Percentiles rank a stretch among this genome's conserved stretches.
phyloP scores from a whole-genome alignment of 2,329 filamentous ascomycete species.

The Epichloe baconii region DNA sequence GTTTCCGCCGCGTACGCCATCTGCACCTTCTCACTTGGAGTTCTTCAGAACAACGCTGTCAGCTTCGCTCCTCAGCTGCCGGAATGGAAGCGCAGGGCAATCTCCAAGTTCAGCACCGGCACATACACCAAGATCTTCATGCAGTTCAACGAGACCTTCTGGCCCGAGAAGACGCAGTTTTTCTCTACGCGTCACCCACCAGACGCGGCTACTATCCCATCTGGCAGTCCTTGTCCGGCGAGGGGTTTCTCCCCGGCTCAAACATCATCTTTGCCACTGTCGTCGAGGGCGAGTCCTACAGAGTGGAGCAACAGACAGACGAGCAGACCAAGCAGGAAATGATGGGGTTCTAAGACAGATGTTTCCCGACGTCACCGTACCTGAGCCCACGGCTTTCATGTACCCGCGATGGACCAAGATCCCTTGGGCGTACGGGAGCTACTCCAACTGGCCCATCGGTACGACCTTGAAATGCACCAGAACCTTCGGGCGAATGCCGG shows the following conservation, averaged over 20 bases:
- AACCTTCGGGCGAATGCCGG: conserved; percentile 53
- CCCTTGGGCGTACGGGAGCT: conserved; percentile 42
- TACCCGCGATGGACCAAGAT: conserved; percentile 34
- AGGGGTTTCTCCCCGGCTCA: conserved; percentile 45
- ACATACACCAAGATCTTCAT: conserved; percentile 64
- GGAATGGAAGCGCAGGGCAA: conserved; percentile 49
- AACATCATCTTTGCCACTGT: conserved; percentile 56
- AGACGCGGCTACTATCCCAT: conserved; percentile 33
- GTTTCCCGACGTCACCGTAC: conserved; percentile 43
- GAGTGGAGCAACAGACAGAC: conserved; percentile 45
- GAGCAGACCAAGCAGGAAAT: conserved; percentile 43
- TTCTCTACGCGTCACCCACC: conserved; percentile 31
- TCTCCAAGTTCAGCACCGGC: conserved; percentile 53
- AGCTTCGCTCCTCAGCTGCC: conserved; percentile 46
- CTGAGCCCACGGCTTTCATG: conserved; percentile 45
- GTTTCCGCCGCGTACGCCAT: conserved; percentile 49
- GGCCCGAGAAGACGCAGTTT: conserved; percentile 33
- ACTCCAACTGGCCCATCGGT: conserved; percentile 54
- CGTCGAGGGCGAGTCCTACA: conserved; percentile 40
- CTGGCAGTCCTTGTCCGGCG: conserved; percentile 48
- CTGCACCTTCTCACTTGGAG: conserved; percentile 54
- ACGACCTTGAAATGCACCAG: conserved; percentile 52
- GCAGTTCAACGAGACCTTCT: conserved; percentile 56
- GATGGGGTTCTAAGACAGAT: conserved; percentile 45
- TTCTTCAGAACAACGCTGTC: conserved; percentile 49